These are phyloP conservation scores for Halteria grandinella DNA, from an alignment of 73 alveolate genomes.

Conservation along the genomic window DNA sequence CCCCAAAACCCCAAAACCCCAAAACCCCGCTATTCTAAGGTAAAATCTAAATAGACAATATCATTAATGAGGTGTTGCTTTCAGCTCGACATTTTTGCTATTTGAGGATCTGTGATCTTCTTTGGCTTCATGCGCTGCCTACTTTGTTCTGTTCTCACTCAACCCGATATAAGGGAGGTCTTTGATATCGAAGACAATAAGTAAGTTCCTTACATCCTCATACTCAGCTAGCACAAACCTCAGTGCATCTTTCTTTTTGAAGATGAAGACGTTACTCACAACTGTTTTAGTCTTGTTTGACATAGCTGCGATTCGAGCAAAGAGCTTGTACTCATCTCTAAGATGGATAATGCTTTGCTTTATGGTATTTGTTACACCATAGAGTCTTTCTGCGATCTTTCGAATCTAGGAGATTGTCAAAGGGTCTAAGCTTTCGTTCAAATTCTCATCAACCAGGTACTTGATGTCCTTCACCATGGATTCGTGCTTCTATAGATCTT, in stretches of 20 bases:
- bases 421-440: not conserved
- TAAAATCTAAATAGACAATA: too few relatives aligned
- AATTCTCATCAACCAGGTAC: slow-evolving; percentile 13
- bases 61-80: too few relatives aligned
- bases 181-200: slow-evolving; percentile 21
- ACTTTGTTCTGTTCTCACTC: too few relatives aligned
- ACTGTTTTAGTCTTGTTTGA: not conserved
- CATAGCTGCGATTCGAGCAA: not conserved
- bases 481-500: slow-evolving; percentile 24
- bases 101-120: too few relatives aligned
- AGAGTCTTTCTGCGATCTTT: not conserved
- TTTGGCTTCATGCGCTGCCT: too few relatives aligned
- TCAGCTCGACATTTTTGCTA: too few relatives aligned
- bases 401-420: not conserved
- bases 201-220: slow-evolving; percentile 29
- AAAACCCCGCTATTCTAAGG: too few relatives aligned
- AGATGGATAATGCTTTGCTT: not conserved
- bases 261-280: not conserved
- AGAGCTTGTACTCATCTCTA: slow-evolving; percentile 22
- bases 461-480: slow-evolving; percentile 13
- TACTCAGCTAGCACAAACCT: not conserved
- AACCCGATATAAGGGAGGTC: slow-evolving; percentile 15
- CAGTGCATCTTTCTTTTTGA: slow-evolving; percentile 21
- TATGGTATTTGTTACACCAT: not conserved
- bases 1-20: too few relatives aligned